phyloP scores from a whole-genome alignment of 768 basidiomycete genomes.

The Fistulinella prunicolor region DNA sequence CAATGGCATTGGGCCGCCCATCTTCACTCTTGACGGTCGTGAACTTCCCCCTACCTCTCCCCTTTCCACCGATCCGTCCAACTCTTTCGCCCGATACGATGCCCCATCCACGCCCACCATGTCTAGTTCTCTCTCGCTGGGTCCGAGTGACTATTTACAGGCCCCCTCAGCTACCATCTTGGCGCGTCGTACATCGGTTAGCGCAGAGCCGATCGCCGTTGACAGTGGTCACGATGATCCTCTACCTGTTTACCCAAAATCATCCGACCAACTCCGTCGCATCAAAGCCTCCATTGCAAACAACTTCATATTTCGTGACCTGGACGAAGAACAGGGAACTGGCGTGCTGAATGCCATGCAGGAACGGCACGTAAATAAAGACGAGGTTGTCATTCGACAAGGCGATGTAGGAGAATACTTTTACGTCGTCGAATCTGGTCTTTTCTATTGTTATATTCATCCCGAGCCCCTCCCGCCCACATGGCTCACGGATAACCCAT shows the following conservation, averaged over 20 bases:
- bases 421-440: constrained; percentile 92
- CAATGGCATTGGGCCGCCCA: constrained; percentile 43
- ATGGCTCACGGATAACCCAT: constrained; percentile 47
- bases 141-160: constrained; percentile 65
- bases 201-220: constrained; percentile 93
- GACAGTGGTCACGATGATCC: constrained; percentile 62
- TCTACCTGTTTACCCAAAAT: constrained; percentile 75
- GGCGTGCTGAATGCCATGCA: constrained; percentile 96
- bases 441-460: constrained; percentile 79
- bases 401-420: constrained; percentile 97
- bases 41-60: constrained; percentile 63
- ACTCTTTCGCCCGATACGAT: constrained; percentile 54
- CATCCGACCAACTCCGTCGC: constrained; percentile 77
- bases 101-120: constrained; percentile 43
- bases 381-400: constrained; percentile 93
- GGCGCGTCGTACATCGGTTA: constrained; percentile 90
- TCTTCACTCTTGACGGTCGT: constrained; percentile 57
- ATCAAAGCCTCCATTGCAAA: constrained; percentile 85
- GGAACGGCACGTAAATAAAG: constrained; percentile 66
- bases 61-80: constrained; percentile 42
- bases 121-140: constrained; percentile 36
- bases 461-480: constrained; percentile 62
- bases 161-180: constrained; percentile 75
- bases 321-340: constrained; percentile 93
- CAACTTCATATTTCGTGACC: constrained; percentile 93